Evolutionary conservation across 129 eudicot species (phyloP).

Genomic region (Lactuca sativa): DNA sequence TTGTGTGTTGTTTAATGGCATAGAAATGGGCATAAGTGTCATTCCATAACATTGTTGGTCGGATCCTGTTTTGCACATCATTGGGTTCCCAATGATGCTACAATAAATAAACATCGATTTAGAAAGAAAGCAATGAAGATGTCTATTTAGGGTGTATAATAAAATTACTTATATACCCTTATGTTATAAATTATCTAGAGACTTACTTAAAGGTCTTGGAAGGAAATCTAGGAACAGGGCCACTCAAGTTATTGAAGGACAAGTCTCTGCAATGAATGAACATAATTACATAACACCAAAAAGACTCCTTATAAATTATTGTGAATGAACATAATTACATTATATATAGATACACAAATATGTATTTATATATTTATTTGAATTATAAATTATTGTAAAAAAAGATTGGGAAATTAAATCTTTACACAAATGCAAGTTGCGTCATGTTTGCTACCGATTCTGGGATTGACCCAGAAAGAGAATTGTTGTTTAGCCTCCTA

Average conservation of each 20-base stretch:
- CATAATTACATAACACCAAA: slow-evolving; percentile 1
- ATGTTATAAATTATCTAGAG: background rate
- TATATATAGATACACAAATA: slow-evolving; percentile 16
- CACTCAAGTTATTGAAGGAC: slow-evolving; percentile 83
- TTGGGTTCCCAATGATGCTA: slow-evolving; percentile 81
- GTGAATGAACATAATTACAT: background rate
- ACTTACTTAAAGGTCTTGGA: slow-evolving; percentile 80
- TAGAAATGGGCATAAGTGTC: slow-evolving; percentile 77
- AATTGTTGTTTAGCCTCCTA: slow-evolving; percentile 90
- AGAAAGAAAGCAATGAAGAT: background rate
- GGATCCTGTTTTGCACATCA: slow-evolving; percentile 61
- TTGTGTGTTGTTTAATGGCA: slow-evolving; percentile 67
- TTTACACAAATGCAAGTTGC: slow-evolving; percentile 73
- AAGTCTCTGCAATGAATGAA: slow-evolving; percentile 53
- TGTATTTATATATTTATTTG: slow-evolving; percentile 17
- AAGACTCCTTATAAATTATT: slow-evolving; percentile 4
- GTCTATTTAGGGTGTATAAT: background rate
- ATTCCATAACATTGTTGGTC: slow-evolving; percentile 61
- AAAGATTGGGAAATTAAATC: slow-evolving; percentile 25
- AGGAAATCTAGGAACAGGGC: slow-evolving; percentile 75
- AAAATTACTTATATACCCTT: background rate
- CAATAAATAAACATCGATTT: slow-evolving; percentile 22
- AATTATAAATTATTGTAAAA: background rate
- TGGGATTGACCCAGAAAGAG: slow-evolving; percentile 66
- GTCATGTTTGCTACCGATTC: slow-evolving; percentile 64